A percentile compares a stretch with the other conserved stretches of the same genome.
These are phyloP conservation scores for Schizochytrium sp. DNA, from an alignment of 108 stramenopile genomes.

Conservation along the genomic window DNA sequence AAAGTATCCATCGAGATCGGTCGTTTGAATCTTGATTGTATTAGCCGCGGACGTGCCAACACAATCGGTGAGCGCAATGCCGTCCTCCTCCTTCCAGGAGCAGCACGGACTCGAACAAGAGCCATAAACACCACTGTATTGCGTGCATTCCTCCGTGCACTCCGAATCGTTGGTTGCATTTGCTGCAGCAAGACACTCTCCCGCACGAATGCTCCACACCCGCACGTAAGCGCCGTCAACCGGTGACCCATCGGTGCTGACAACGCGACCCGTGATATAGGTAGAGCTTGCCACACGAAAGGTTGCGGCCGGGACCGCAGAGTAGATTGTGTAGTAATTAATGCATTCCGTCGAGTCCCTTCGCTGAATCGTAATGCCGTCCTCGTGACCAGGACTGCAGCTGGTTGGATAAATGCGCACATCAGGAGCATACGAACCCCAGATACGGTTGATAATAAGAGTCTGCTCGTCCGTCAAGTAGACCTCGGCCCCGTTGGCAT, in stretches of 20 bases:
- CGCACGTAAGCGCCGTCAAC: not conserved
- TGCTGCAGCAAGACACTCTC: not conserved
- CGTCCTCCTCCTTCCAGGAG: not conserved
- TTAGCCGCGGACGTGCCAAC: not conserved
- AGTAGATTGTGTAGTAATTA: not conserved
- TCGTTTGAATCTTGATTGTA: not conserved
- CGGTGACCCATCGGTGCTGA: not conserved
- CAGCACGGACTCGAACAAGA: not conserved
- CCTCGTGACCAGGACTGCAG: not conserved
- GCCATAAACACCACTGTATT: not conserved
- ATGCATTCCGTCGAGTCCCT: not conserved
- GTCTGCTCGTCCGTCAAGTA: not conserved
- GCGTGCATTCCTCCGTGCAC: not conserved
- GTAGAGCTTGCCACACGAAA: not conserved
- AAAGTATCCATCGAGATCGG: not conserved
- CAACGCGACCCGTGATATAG: not conserved
- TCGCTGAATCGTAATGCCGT: not conserved
- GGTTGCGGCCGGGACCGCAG: not conserved
- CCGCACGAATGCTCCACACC: not conserved
- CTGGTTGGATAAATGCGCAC: not conserved
- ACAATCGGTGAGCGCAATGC: not conserved
- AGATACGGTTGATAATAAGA: not conserved
- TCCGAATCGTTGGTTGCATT: not conserved
- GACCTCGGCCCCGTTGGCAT: not conserved
- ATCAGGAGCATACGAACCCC: not conserved